Evolutionary conservation across 345 rosid species (phyloP).

Genomic region (Linum trigynum): DNA sequence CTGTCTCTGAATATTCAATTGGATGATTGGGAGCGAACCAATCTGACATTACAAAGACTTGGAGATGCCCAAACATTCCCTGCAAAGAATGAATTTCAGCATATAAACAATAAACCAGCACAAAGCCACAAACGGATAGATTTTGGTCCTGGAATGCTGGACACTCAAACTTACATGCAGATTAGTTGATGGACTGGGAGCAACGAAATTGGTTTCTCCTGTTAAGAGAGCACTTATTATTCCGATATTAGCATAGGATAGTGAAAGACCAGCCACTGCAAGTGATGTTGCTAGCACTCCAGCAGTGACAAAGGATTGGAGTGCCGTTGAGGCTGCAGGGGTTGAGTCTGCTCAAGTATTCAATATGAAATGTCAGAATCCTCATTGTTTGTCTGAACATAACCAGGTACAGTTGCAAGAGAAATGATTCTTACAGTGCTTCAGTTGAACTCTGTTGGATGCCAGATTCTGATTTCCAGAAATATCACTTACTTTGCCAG

Average conservation of each 20-base stretch:
- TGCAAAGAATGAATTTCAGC: slow-evolving; percentile 6
- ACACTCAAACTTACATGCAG: slow-evolving; percentile 25
- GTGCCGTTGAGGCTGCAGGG: slow-evolving; percentile 34
- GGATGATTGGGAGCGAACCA: slow-evolving; percentile 38
- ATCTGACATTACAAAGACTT: slow-evolving; percentile 47
- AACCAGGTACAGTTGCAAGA: background rate
- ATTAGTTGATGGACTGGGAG: slow-evolving; percentile 32
- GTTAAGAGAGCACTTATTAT: slow-evolving; percentile 17
- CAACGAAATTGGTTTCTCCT: slow-evolving; percentile 12
- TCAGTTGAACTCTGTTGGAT: slow-evolving; percentile 34
- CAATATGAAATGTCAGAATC: slow-evolving; percentile 11
- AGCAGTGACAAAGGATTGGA: slow-evolving; percentile 41
- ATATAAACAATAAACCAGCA: background rate
- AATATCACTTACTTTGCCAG: slow-evolving; percentile 34
- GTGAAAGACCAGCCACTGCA: slow-evolving; percentile 35
- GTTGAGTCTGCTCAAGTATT: slow-evolving; percentile 23
- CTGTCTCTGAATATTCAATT: slow-evolving; percentile 48
- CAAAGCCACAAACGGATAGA: background rate
- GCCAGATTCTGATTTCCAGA: slow-evolving; percentile 42
- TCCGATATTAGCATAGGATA: slow-evolving; percentile 37
- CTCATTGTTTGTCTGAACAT: background rate
- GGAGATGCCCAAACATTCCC: slow-evolving; percentile 54
- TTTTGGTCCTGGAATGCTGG: background rate
- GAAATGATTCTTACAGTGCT: slow-evolving; percentile 30
- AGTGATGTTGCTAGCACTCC: slow-evolving; percentile 44